phyloP scores from a whole-genome alignment of 169 alveolate species.

The Plasmodium billcollinsi region DNA sequence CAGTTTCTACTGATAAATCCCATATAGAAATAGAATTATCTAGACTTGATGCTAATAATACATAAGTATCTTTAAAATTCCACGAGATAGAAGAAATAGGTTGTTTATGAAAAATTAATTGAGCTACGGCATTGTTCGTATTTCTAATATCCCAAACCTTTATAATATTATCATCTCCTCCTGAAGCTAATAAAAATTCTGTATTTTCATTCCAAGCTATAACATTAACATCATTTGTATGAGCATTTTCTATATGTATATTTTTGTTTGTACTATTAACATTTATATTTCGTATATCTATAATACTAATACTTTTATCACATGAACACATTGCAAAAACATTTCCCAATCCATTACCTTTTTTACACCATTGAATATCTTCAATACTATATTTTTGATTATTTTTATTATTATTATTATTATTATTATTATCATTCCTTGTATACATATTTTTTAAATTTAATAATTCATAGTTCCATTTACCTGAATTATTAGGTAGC shows the following conservation, averaged over 20 bases:
- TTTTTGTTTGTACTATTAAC: neutral
- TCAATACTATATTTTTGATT: constrained; percentile 73
- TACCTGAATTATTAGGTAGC: constrained; percentile 74
- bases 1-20: constrained; percentile 87
- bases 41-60: constrained; percentile 79
- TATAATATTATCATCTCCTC: constrained; percentile 65
- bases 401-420: neutral
- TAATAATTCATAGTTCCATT: constrained; percentile 37
- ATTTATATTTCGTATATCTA: constrained; percentile 24
- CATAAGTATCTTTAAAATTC: constrained; percentile 84
- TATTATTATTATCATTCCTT: neutral
- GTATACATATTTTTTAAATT: neutral
- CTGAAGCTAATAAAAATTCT: constrained; percentile 54
- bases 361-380: constrained; percentile 82
- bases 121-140: constrained; percentile 13
- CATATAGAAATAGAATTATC: constrained; percentile 85
- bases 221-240: constrained; percentile 55
- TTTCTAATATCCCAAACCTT: constrained; percentile 70
- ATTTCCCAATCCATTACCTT: constrained; percentile 74
- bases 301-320: constrained; percentile 79
- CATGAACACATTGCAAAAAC: constrained; percentile 81
- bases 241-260: constrained; percentile 73
- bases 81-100: constrained; percentile 82
- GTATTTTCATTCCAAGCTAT: constrained; percentile 63
- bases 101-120: constrained; percentile 25